phyloP scores from a whole-genome alignment of 352 stramenopile genomes.

The Elongisporangium anandrum region DNA sequence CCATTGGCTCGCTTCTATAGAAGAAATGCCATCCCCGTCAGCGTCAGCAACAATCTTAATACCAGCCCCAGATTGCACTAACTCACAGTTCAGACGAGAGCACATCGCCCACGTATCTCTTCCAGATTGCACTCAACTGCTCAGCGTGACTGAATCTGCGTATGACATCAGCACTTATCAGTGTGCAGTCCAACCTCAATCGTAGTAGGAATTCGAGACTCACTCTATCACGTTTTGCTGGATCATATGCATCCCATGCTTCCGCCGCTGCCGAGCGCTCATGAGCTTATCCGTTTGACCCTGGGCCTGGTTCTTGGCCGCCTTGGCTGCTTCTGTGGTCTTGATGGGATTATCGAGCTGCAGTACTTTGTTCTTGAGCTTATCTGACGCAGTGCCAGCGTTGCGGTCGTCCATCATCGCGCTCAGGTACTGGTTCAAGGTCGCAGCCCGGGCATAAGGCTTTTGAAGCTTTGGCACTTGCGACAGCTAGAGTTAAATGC shows the following conservation, averaged over 20 bases:
- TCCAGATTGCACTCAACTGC: slow-evolving; percentile 65
- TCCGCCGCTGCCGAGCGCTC: slow-evolving; percentile 53
- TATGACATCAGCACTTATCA: neutral
- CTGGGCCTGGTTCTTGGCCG: slow-evolving; percentile 20
- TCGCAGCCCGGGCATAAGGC: slow-evolving; percentile 19
- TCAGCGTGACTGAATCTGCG: slow-evolving; percentile 39
- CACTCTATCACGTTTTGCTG: slow-evolving; percentile 22
- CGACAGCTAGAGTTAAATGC: slow-evolving; percentile 14
- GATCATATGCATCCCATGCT: slow-evolving; percentile 52
- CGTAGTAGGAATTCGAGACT: neutral
- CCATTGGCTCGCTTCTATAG: slow-evolving; percentile 8
- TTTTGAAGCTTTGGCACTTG: slow-evolving; percentile 20
- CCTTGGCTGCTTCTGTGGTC: slow-evolving; percentile 22
- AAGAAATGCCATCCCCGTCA: neutral
- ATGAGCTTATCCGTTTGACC: slow-evolving; percentile 54
- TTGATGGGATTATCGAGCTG: slow-evolving; percentile 75
- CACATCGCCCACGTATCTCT: slow-evolving; percentile 49
- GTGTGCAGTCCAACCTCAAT: neutral
- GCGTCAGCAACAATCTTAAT: too few species aligned
- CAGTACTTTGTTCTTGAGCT: slow-evolving; percentile 78
- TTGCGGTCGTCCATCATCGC: slow-evolving; percentile 11
- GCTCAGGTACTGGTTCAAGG: slow-evolving; percentile 42
- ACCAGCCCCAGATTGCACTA: neutral
- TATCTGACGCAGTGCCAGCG: slow-evolving; percentile 21
- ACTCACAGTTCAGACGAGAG: slow-evolving; percentile 9